These are phyloP conservation scores for Penicillium expansum DNA, from an alignment of 2,329 filamentous ascomycete species.

Conservation along the genomic window DNA sequence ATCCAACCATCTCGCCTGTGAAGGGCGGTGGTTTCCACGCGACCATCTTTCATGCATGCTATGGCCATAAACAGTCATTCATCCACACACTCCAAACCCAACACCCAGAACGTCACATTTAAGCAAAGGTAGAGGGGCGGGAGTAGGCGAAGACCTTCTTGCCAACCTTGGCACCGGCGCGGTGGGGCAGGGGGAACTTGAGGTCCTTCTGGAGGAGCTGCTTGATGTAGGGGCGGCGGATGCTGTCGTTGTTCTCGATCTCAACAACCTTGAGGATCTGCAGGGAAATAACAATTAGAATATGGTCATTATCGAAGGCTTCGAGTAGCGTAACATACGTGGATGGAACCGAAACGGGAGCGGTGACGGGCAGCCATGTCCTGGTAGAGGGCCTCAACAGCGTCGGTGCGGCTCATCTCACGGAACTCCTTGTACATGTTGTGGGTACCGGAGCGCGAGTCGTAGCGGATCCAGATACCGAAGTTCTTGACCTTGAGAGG, in stretches of 20 bases:
- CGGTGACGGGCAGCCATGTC: slow-evolving; percentile 99
- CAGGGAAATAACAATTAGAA: slow-evolving; percentile 20
- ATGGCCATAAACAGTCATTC: slow-evolving; percentile 45
- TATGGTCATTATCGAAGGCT: background rate
- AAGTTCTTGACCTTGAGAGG: slow-evolving; percentile 99
- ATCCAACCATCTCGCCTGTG: slow-evolving; percentile 39
- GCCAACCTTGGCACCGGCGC: slow-evolving; percentile 72
- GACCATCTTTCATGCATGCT: slow-evolving; percentile 42
- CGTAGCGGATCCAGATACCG: slow-evolving; percentile 99
- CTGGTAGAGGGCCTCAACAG: slow-evolving; percentile 95
- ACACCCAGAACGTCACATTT: slow-evolving; percentile 52
- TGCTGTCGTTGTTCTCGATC: slow-evolving; percentile 87
- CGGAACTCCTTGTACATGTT: slow-evolving; percentile 99
- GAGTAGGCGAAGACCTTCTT: slow-evolving; percentile 91
- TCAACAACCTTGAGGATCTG: slow-evolving; percentile 98
- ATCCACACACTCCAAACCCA: slow-evolving; percentile 40
- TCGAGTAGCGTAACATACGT: slow-evolving; percentile 65
- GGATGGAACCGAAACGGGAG: slow-evolving; percentile 95
- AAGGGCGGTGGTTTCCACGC: slow-evolving; percentile 36
- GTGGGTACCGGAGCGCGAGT: slow-evolving; percentile 99
- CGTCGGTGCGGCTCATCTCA: slow-evolving; percentile 93
- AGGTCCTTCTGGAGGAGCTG: slow-evolving; percentile 94
- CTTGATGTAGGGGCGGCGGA: slow-evolving; percentile 99
- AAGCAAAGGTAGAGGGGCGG: slow-evolving; percentile 97
- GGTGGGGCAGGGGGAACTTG: slow-evolving; percentile 98